Base-by-base conservation (phyloP, 371 early-diverging fungal genomes). In the Rhizomucor miehei region DNA sequence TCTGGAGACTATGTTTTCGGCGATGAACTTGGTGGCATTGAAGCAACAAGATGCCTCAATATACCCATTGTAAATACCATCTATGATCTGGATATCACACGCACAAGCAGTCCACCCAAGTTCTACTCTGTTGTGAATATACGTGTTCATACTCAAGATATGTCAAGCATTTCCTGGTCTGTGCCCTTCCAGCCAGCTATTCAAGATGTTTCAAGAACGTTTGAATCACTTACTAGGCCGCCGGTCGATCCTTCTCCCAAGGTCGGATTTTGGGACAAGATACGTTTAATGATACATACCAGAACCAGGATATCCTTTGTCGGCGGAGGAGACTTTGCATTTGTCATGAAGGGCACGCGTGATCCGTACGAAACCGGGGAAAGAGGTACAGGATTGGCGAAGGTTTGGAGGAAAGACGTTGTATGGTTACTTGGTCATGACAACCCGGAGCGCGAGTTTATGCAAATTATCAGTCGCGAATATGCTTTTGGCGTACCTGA, bases 181-280 rank as follows among this genome's bases (percentile, higher is more conserved):
- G 73, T 80, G 9, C 67, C 84, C 3, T 71, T 80, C 24, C 89
- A 90, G 44, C 84, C 87, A 1, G 73, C 79, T 1, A 66, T 90
- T 38, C 80, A 80, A 36, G 89, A 90, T 59, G 62, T 88, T 16
- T 71, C 80, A 8, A 71, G 80, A 5, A 73, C 81, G 0, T 57
- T 89, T 19, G 91, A 89, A 36, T 65, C 66, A 4, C 60, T 91
- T 41, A 86, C 89, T 8, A 72, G 77, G 9, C 80, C 86, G 6
- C 82, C 81, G 20, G 76, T 81, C 0, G 76, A 89, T 68, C 89
- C 87, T 3, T 83, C 84, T 21, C 74, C 78, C 6, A 83, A 81
- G 5, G 61, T 87, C 24, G 89, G 89, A 1, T 87, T 88, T 69
- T 91, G 91, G 91, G 91, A 91, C 59, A 89, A 89, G 57, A 57